Evolutionary conservation across 1,284 basidiomycete genomes (phyloP), one percentile per base, ranked within the genome.

Genomic region (Naganishia albida): DNA sequence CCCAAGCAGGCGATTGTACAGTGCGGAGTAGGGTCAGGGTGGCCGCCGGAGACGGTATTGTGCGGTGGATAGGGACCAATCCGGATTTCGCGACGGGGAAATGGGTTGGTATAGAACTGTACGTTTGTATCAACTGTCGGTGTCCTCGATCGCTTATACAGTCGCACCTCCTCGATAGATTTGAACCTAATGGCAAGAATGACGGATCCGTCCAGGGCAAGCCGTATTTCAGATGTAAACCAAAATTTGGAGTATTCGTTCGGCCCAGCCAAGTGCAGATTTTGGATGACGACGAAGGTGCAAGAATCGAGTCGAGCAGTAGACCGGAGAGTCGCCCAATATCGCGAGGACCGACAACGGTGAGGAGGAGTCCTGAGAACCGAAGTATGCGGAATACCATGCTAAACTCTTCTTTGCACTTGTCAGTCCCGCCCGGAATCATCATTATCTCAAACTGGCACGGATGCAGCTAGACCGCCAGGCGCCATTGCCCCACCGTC

Each of bases 21-120:
- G 39, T 65, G 7, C 56, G 64, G 20, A 43, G 49, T 25, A 60
- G 62, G 26, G 92, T 94, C 15, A 84, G 87, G 66, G 85, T 93
- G 56, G 79, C 87, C 0, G 86, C 87, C 49, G 94, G 93, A 15
- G 83, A 85, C 55, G 96, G 96, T 10, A 82, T 87, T 60, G 89
- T 98, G 38, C 85, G 93, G 53, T 99, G 94, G 82, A 85, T 84
- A 49, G 96, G 96, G 0, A 75, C 86, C 55, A 92, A 80, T 67
- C 84, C 96, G 0, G 84, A 85, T 3, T 99, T 99, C 76, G 86
- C 91, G 16, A 77, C 86, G 1, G 96, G 96, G 0, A 89, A 89
- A 80, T 99, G 96, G 96, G 85, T 97, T 66, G 96, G 96, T 16
- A 86, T 99, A 65, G 92, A 94, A 75, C 85, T 99, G 63, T 86